phyloP scores from a whole-genome alignment of 768 basidiomycete species.

The Pleurotus djamor region DNA sequence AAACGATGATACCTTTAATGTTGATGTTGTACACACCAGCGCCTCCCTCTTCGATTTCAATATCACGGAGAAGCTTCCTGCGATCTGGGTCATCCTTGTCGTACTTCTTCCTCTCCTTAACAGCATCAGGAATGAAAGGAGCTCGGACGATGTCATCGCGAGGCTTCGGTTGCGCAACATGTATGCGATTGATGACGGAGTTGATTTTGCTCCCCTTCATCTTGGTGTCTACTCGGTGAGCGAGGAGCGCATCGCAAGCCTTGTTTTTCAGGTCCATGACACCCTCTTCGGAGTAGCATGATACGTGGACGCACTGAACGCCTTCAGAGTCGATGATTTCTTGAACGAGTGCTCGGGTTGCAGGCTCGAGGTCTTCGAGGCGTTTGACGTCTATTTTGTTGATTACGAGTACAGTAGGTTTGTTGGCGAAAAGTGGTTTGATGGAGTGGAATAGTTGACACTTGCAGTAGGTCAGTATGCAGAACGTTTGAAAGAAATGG shows the following conservation, averaged over 20 bases:
- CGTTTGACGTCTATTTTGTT: conserved; percentile 97
- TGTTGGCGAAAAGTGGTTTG: conserved; percentile 93
- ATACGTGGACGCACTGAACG: conserved; percentile 79
- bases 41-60: conserved; percentile 84
- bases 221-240: conserved; percentile 92
- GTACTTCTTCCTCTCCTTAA: conserved; percentile 77
- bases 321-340: conserved; percentile 79
- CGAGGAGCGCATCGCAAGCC: conserved; percentile 93
- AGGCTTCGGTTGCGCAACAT: conserved; percentile 89
- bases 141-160: conserved; percentile 87
- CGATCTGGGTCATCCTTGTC: conserved; percentile 87
- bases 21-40: conserved; percentile 92
- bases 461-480: conserved; percentile 31
- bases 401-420: conserved; percentile 91
- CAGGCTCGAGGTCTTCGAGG: conserved; percentile 77
- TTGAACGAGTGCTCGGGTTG: conserved; percentile 77
- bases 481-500: background rate
- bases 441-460: conserved; percentile 99
- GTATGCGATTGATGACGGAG: conserved; percentile 90
- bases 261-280: conserved; percentile 96
- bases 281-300: conserved; percentile 95
- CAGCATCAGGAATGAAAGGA: conserved; percentile 86
- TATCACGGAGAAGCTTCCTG: conserved; percentile 70
- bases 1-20: conserved; percentile 62
- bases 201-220: conserved; percentile 94